Evolutionary conservation across 2,329 filamentous ascomycete species (phyloP), one percentile per base, ranked within the genome.

Genomic region (Venturiaceae sp.): DNA sequence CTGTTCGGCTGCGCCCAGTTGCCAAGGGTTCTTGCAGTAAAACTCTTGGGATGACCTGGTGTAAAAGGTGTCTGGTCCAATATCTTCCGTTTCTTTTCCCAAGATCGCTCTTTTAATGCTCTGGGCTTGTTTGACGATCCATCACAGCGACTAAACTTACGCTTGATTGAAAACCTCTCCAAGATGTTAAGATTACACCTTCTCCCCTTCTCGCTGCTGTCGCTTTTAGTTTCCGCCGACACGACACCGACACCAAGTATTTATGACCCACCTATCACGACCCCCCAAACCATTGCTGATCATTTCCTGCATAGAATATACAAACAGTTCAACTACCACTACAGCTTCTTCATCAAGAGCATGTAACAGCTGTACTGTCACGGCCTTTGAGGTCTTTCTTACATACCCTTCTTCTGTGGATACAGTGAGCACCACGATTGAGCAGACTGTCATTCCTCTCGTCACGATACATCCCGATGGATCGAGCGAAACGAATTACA

Each of bases 401-500:
- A 47, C 55, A 8, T 57, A 57, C 26, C 55, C 55, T 11, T 41
- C 39, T 41, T 16, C 9, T 5, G 53, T 56, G 9, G 55, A 57
- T 6, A 26, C 50, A n/a, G 44, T 50, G 9, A 50, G 21, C 19
- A 32, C 39, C 26, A 57, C 39, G n/a, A 53, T 53, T 30, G 52
- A 36, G 16, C 30, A 32, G 13, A 57, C 55, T 2, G n/a, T 44
- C 19, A 36, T 57, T 23, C 55, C 55, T 2, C 30, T 57, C 14
- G 55, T 57, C 33, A 57, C 55, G n/a, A 21, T 57, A 16, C 39
- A 57, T 30, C 5, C 55, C 23, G 41, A 57, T 50, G 55, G 55
- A 34, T 37, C 26, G 3, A 47, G n/a, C 9, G 55, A 52, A 32
- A 57, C 55, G 39, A 57, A 57, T 44, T 57, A 57, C 55, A 50